A percentile compares a stretch with the other conserved stretches of the same genome.
Evolutionary conservation across 768 basidiomycete genomes (phyloP).

Genomic region (Boletus rubescentipes): DNA sequence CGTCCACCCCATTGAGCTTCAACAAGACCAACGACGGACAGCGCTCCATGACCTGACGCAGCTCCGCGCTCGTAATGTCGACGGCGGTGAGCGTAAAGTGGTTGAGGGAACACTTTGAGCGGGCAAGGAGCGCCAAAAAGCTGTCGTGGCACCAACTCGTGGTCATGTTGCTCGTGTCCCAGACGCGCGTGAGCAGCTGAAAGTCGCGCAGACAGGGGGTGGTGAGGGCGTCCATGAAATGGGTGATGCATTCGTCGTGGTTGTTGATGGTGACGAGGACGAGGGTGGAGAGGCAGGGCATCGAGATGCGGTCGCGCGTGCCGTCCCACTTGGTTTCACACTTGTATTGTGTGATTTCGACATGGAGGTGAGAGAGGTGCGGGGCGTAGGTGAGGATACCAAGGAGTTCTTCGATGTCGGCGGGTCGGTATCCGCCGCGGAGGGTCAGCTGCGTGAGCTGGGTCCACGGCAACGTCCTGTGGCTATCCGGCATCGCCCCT

Average conservation of each 20-base stretch:
- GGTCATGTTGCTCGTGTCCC: constrained; percentile 30
- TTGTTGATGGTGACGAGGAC: constrained; percentile 31
- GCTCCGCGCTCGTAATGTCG: constrained; percentile 19
- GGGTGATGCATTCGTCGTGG: constrained; percentile 29
- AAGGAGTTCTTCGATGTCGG: constrained; percentile 28
- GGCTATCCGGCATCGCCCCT: constrained; percentile 32
- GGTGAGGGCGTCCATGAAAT: constrained; percentile 27
- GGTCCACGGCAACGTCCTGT: constrained; percentile 32
- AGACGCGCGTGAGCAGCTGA: constrained; percentile 33
- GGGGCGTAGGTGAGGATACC: constrained; percentile 26
- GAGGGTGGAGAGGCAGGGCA: constrained; percentile 32
- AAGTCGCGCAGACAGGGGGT: constrained; percentile 28
- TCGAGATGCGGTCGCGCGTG: constrained; percentile 20
- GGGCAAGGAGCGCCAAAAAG: constrained; percentile 25
- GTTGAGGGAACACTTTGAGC: constrained; percentile 31
- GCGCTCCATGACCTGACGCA: constrained; percentile 26
- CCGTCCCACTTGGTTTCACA: constrained; percentile 29
- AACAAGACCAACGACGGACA: constrained; percentile 31
- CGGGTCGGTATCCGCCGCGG: constrained; percentile 29
- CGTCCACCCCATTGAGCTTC: constrained; percentile 28
- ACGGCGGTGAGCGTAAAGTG: constrained; percentile 31
- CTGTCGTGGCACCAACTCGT: constrained; percentile 32
- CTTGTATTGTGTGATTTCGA: constrained; percentile 33
- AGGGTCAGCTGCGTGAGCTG: constrained; percentile 33
- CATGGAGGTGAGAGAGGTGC: constrained; percentile 28